Conservation (phyloP, 345 rosid genomes). For the Salix caprea region DNA sequence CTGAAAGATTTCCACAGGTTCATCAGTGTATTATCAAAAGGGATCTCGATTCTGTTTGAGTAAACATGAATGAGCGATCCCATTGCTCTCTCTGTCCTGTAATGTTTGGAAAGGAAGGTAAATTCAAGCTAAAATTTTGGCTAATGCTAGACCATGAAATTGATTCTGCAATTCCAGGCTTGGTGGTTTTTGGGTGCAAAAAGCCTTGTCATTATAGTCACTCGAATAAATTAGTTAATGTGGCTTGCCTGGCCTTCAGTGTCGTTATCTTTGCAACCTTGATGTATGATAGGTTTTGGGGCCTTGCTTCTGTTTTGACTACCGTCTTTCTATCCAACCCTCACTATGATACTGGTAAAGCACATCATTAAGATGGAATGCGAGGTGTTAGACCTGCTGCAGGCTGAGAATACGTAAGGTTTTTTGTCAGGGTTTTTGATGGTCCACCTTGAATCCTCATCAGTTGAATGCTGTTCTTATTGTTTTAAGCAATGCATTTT, state of each 20-base stretch:
- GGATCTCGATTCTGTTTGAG: background rate
- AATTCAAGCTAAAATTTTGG: background rate
- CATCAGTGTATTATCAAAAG: background rate
- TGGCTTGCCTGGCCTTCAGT: background rate
- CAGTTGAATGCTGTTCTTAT: background rate
- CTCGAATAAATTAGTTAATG: background rate
- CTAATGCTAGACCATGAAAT: background rate
- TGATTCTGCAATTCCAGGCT: background rate
- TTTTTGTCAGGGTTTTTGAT: background rate
- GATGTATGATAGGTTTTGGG: background rate
- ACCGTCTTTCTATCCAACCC: background rate
- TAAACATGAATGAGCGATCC: background rate
- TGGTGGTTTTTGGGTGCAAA: background rate
- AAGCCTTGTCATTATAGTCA: background rate
- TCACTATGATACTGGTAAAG: background rate
- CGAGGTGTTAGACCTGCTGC: background rate
- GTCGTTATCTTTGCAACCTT: background rate
- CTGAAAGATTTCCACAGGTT: background rate
- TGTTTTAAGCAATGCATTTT: background rate
- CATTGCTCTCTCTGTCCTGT: background rate
- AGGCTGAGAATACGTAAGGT: background rate
- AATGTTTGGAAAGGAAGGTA: background rate
- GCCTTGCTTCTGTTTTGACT: background rate
- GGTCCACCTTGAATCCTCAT: background rate
- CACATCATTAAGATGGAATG: background rate